Percentiles rank a stretch among this genome's conserved stretches.
These are phyloP conservation scores for Rhizophagus sp. DNA, from an alignment of 192 early-diverging fungal genomes.

Conservation along the genomic window DNA sequence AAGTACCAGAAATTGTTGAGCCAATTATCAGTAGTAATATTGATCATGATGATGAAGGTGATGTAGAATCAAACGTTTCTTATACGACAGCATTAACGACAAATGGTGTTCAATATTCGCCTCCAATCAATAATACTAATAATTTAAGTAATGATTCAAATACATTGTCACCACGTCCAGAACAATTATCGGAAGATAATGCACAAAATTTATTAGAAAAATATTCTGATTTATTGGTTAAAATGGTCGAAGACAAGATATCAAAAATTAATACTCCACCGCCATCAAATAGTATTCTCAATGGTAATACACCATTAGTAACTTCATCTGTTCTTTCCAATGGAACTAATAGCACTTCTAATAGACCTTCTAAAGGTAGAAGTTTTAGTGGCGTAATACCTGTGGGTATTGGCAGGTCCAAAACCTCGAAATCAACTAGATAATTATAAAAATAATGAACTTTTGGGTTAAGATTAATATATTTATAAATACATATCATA, in stretches of 20 bases:
- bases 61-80: constrained; percentile 17
- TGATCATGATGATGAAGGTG: constrained; percentile 13
- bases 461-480: too few species aligned
- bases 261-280: neutral
- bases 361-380: neutral
- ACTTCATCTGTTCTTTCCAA: neutral
- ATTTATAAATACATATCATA: too few species aligned
- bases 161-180: neutral
- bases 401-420: neutral
- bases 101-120: neutral
- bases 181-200: neutral
- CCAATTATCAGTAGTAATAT: neutral
- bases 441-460: neutral
- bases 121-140: neutral
- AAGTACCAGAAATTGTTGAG: neutral
- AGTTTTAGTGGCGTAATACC: neutral
- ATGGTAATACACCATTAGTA: neutral
- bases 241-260: constrained; percentile 31
- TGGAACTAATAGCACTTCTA: neutral
- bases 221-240: constrained; percentile 25
- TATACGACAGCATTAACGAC: constrained; percentile 16
- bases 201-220: constrained; percentile 22
- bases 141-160: neutral
- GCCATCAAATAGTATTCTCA: neutral
- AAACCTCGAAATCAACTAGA: neutral